Evolutionary conservation across 2,329 filamentous ascomycete genomes (phyloP), one percentile per base, ranked within the genome.

Genomic region (Hymenoscyphus linearis): DNA sequence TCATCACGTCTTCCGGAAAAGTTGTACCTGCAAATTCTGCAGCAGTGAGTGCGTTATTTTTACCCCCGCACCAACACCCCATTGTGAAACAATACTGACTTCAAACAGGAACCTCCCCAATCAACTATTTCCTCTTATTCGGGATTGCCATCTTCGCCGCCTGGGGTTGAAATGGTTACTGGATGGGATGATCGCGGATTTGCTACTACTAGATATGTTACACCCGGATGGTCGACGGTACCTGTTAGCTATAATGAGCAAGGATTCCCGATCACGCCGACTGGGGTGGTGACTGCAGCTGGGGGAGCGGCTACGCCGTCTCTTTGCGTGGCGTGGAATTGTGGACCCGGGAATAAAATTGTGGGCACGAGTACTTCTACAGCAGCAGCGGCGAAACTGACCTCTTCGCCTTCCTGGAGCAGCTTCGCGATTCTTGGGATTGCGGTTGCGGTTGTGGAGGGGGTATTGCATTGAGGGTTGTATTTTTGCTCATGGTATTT

Each of bases 1-100:
- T 86, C 64, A 90, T 95, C 76, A 90, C 87, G 57, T 80, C 86
- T 64, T 83, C 85, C 68, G 90, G 91, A 72, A 93, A 93, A 79
- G 86, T 95, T 70, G 81, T 91, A 71, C 89, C 89, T 72, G 83
- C 85, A 67, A 84, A 82, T 76, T 84, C 85, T 77, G 85, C 84
- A 71, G 80, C 82, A 78, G 83, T 85, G 78, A 84, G 84, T 86
- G 84, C 82, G 85, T 47, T 71, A 35, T 62, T 70, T 53, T 56
- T 72, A 56, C 59, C 72, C 57, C 52, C 65, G 16, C 56, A 66
- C 59, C 63, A 63, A 59, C 50, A 13, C 47, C 58, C 34, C 55
- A 2, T 25, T 18, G 57, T 47, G 40, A 37, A 52, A 53, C 50
- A 70, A 71, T 58, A 73, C 68, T 72, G 57, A 70, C 67, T 16